Percentiles rank a stretch among this genome's conserved stretches.
Evolutionary conservation across 164 flowering plant genomes (phyloP).

Genomic region (Tinospora cordifolia): DNA sequence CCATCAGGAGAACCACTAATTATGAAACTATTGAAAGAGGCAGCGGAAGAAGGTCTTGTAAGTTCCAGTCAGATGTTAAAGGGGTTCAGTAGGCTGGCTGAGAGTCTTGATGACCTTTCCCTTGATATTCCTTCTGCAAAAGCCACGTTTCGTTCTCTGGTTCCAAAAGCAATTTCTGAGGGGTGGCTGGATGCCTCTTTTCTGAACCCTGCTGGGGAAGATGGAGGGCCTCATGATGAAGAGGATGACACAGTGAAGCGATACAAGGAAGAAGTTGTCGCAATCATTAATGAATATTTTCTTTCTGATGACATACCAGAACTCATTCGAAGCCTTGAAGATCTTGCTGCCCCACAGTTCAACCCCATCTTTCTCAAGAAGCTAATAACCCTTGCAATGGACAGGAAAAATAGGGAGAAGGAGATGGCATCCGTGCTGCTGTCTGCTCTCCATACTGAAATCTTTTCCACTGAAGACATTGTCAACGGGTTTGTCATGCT

Average conservation of each 20-base stretch:
- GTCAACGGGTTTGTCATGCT: slow-evolving; percentile 87
- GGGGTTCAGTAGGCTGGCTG: slow-evolving; percentile 76
- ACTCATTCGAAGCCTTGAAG: slow-evolving; percentile 79
- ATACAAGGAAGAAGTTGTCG: slow-evolving; percentile 71
- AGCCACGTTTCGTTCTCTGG: slow-evolving; percentile 45
- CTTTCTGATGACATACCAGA: slow-evolving; percentile 95
- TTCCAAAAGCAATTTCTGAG: slow-evolving; percentile 62
- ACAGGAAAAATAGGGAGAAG: slow-evolving; percentile 90
- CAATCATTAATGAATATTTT: slow-evolving; percentile 89
- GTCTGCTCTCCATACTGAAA: slow-evolving; percentile 79
- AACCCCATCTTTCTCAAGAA: slow-evolving; percentile 84
- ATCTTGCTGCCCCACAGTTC: slow-evolving; percentile 61
- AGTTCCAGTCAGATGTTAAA: slow-evolving; percentile 92
- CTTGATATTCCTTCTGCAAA: slow-evolving; percentile 95
- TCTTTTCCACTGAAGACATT: slow-evolving; percentile 85
- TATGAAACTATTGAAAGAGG: slow-evolving; percentile 64
- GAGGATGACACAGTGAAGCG: slow-evolving; percentile 43
- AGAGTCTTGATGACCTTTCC: slow-evolving; percentile 90
- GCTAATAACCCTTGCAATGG: slow-evolving; percentile 93
- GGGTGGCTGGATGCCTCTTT: slow-evolving; percentile 89
- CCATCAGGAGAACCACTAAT: slow-evolving; percentile 62
- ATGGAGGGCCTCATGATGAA: slow-evolving; percentile 29
- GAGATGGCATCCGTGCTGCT: slow-evolving; percentile 97
- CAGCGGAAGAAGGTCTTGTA: slow-evolving; percentile 85
- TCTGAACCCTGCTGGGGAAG: slow-evolving; percentile 32